A percentile compares a stretch with the other conserved stretches of the same genome.
phyloP scores from a whole-genome alignment of 495 filamentous ascomycete species.

The Thermochaetoides thermophila region DNA sequence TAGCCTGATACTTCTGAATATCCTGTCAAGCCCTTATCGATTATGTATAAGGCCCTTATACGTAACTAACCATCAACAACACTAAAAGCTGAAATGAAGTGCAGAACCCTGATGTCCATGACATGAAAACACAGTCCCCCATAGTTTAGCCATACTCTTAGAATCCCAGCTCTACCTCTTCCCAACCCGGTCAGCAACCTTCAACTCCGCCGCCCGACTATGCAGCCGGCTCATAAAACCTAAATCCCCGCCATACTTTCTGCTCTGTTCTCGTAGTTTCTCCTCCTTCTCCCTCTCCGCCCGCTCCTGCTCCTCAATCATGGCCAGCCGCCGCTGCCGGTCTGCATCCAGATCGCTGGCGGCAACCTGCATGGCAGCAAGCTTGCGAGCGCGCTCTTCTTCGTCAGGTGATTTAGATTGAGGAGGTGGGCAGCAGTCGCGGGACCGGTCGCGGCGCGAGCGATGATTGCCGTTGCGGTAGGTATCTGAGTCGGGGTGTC shows the following conservation, averaged over 20 bases:
- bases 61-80: no score
- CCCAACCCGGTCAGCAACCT: constrained; percentile 26
- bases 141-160: no score
- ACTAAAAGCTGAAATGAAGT: no score
- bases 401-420: constrained; percentile 8
- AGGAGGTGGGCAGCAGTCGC: neutral
- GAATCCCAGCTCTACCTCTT: constrained; percentile 4
- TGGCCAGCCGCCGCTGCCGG: constrained; percentile 54
- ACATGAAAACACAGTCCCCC: no score
- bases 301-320: constrained; percentile 50
- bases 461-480: constrained; percentile 13
- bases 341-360: constrained; percentile 65
- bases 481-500: constrained; percentile 4
- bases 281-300: constrained; percentile 50
- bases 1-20: no score
- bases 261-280: constrained; percentile 36
- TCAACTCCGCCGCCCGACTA: constrained; percentile 41
- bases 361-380: constrained; percentile 79
- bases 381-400: constrained; percentile 32
- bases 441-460: constrained; percentile 12
- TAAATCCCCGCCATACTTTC: constrained; percentile 46
- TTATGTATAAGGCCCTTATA: no score
- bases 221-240: constrained; percentile 46
- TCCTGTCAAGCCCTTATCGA: no score
- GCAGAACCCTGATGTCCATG: no score